Base-by-base conservation (phyloP, 306 rosid genomes). In the Canavalia ensiformis region DNA sequence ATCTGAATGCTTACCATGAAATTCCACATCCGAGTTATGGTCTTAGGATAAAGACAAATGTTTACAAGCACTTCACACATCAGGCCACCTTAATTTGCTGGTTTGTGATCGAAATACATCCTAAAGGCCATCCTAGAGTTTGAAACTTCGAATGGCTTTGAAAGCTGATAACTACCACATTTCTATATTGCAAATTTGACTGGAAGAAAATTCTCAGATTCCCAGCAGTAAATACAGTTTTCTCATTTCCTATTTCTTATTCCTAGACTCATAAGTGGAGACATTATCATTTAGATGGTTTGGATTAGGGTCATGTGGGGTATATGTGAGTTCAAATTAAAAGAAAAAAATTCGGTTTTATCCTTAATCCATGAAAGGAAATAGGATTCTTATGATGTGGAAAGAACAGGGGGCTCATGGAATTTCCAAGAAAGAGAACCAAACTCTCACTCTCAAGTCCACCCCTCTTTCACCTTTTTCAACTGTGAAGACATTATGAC, bases 201-300 rank as follows among this genome's bases (percentile, higher is more conserved):
- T 3, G 34, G 78, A 51, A 59, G 77, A 62, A 68, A 50, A n/a
- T 46, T 46, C 72, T 59, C 70, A 59, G 52, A 49, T 71, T 80
- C 55, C 52, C 74, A 77, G 54, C 49, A 51, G 47, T 57, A 80
- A 62, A 72, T n/a, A 81, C 1, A 46, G 68, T 50, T 81, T 41
- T 80, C 65, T 41, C 84, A 81, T 33, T 77, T 77, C 74, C 46
- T 65, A 65, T 29, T 64, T 9, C 58, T 62, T 62, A 49, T 50
- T 44, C 28, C 34, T 18, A 4, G 35, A 72, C 39, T 67, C 45
- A 13, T 7, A 51, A 44, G 54, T 29, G 67, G 13, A 45, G 41
- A 41, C 25, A 39, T 55, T 50, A 34, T 34, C n/a, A 46, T 47
- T 45, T 57, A 69, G 59, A 78, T 78, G 75, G 30, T 39, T 59